Evolutionary conservation across 257 asterid genomes (phyloP), one percentile per base, ranked within the genome.

Genomic region (Solanum clarkiae): DNA sequence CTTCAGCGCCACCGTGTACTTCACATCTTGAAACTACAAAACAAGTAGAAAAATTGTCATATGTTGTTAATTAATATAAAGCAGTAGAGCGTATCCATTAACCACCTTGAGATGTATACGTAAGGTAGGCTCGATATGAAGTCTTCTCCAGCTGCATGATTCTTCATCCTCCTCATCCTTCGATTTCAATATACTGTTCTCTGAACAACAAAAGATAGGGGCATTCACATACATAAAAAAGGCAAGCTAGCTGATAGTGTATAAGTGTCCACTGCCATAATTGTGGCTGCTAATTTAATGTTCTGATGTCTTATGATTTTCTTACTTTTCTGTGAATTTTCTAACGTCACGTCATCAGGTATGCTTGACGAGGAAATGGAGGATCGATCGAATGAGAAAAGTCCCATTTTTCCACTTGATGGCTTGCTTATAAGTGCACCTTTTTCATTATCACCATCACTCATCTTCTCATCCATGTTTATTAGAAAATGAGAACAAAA

Each of bases 1-100:
- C 36, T 86, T 86, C 51, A 17, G 10, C 15, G 72, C 83, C 18
- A 91, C 85, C 15, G 85, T 88, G 86, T 88, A 86, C 45, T 84
- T 85, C 24, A 91, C 90, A 69, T 88, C 91, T 86, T 91, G 89
- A 84, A 91, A 91, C 93, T 91, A 87, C 20, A 80, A 83, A 8
- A 18, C 24, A 69, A 85, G 56, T 40, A 11, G 42, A 4, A 57
- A 24, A 75, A 1, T 85, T 68, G 74, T 69, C 40, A 24, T n/a
- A 44, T 84, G 10, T n/a, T 29, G 8, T 26, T 49, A 42, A 45
- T 84, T 45, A 4, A 54, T 24, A 22, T 17, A 49, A 53, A 54
- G 22, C 17, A 49, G 49, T 59, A 75, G 63, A 24, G 24, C 22
- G 59, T 42, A 42, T 82, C 60, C 71, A 63, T 42, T 56, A 77